phyloP scores from a whole-genome alignment of 352 stramenopile genomes.

The Phytophthora uliginosa region DNA sequence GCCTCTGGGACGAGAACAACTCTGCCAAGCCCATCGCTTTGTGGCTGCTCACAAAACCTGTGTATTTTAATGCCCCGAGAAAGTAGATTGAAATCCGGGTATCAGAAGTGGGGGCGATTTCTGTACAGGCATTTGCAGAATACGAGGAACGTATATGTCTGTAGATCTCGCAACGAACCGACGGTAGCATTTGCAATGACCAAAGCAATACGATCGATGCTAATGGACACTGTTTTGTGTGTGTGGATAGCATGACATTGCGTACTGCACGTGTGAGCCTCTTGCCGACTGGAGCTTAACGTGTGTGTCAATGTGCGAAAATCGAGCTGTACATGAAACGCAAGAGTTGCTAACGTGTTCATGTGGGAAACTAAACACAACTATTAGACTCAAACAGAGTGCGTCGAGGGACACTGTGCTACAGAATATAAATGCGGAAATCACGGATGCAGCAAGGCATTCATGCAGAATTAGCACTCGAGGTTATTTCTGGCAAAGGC shows the following conservation, averaged over 20 bases:
- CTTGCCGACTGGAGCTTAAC: slow-evolving; percentile 1
- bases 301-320: slow-evolving; percentile 3
- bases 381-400: slow-evolving; percentile 7
- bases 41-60: no score
- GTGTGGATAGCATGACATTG: background rate
- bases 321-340: slow-evolving; percentile 8
- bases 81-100: no score
- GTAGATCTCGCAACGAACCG: background rate
- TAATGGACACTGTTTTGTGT: background rate
- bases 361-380: background rate
- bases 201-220: background rate
- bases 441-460: slow-evolving; percentile 12
- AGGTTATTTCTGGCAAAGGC: background rate
- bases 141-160: slow-evolving; percentile 9
- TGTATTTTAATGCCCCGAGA: no score
- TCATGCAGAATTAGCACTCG: background rate
- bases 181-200: slow-evolving; percentile 4
- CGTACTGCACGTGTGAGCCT: slow-evolving; percentile 7
- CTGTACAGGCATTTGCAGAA: slow-evolving; percentile 6
- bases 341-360: background rate
- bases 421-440: slow-evolving; percentile 1
- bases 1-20: no score
- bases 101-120: no score
- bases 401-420: slow-evolving; percentile 1
- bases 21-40: no score